A percentile compares a stretch with the other conserved stretches of the same genome.
Evolutionary conservation across 2,329 filamentous ascomycete genomes (phyloP).

Genomic region (Rhinocladiella similis): DNA sequence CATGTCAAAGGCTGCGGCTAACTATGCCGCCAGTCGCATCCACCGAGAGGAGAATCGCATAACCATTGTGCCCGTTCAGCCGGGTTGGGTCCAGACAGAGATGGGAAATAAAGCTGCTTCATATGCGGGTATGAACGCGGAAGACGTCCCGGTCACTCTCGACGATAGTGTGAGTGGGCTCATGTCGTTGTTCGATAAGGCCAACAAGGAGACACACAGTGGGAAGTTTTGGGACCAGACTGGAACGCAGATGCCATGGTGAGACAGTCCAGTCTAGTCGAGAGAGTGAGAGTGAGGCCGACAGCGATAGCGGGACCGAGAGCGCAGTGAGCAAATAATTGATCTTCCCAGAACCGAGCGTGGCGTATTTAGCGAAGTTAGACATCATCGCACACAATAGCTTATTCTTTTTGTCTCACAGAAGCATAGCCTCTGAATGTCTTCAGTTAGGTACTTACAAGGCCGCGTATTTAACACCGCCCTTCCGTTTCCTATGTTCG

Average conservation of each 20-base stretch:
- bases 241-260: conserved; percentile 18
- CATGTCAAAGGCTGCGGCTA: conserved; percentile 30
- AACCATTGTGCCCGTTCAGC: conserved; percentile 33
- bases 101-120: conserved; percentile 13
- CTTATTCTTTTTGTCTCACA: too few species aligned
- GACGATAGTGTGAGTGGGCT: conserved; percentile 19
- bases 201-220: conserved; percentile 17
- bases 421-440: too few species aligned
- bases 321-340: too few species aligned
- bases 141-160: conserved; percentile 17
- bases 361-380: too few species aligned
- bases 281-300: not conserved
- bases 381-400: too few species aligned
- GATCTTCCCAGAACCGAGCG: too few species aligned
- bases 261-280: not conserved
- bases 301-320: not conserved
- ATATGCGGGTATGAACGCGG: conserved; percentile 8
- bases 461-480: too few species aligned
- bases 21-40: conserved; percentile 28
- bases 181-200: conserved; percentile 18
- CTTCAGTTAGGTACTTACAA: not conserved
- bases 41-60: conserved; percentile 28
- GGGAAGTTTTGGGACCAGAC: conserved; percentile 22
- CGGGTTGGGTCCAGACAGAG: conserved; percentile 36
- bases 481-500: too few species aligned